Evolutionary conservation across 108 stramenopile genomes (phyloP).

Genomic region (Skeletonema tropicum): DNA sequence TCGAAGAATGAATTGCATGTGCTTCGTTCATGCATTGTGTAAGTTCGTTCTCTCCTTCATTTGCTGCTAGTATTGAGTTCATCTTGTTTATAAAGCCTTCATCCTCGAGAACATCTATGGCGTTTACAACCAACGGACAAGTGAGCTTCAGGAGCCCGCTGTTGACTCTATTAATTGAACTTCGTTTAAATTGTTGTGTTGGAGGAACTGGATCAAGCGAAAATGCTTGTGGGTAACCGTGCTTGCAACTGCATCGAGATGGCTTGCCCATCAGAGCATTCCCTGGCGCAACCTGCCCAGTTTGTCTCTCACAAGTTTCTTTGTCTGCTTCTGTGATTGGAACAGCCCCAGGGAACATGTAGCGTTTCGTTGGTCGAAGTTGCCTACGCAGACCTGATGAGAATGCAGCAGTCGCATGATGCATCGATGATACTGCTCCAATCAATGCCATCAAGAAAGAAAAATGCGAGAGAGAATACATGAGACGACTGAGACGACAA

Average conservation of each 20-base stretch:
- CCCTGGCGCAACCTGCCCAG: constrained; percentile 30
- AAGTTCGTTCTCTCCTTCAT: constrained; percentile 9
- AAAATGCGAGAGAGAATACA: neutral
- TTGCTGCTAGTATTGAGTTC: constrained; percentile 9
- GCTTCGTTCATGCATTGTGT: constrained; percentile 12
- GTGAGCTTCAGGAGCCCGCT: constrained; percentile 50
- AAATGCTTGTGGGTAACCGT: constrained; percentile 53
- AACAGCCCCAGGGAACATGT: constrained; percentile 31
- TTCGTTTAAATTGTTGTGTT: constrained; percentile 4
- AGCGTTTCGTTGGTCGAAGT: neutral
- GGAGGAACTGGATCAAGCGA: constrained; percentile 43
- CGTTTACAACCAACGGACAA: constrained; percentile 42
- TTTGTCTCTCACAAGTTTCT: constrained; percentile 28
- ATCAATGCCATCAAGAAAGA: neutral
- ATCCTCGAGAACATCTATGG: constrained; percentile 45
- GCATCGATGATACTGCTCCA: neutral
- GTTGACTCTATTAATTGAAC: constrained; percentile 27
- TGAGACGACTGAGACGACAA: neutral
- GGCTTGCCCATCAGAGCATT: constrained; percentile 46
- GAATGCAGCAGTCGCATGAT: neutral
- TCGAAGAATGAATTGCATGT: constrained; percentile 39
- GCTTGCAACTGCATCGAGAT: constrained; percentile 20
- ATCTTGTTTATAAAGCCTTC: constrained; percentile 41
- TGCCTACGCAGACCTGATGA: neutral
- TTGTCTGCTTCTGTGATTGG: constrained; percentile 24